These are phyloP conservation scores for Emergomyces pasteurianus DNA, from an alignment of 2,329 filamentous ascomycete genomes.

Conservation along the genomic window DNA sequence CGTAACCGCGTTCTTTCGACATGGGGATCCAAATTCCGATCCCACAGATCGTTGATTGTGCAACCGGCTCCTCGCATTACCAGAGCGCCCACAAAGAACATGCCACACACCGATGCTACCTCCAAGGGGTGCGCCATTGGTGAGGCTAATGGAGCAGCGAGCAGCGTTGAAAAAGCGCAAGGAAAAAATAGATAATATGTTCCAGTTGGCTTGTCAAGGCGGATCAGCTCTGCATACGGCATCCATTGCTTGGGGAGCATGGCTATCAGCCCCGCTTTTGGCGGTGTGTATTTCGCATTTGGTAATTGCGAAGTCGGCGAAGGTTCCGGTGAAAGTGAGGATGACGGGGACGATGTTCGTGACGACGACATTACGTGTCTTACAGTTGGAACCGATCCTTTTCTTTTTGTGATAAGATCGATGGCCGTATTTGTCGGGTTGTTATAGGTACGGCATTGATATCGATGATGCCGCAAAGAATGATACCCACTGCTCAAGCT, in stretches of 20 bases:
- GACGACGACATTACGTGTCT: background rate
- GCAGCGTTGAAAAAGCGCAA: conserved; percentile 37
- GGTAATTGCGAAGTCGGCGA: background rate
- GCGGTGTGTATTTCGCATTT: conserved; percentile 30
- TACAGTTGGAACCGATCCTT: background rate
- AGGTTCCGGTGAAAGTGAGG: background rate
- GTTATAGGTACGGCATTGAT: background rate
- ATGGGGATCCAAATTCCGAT: conserved; percentile 42
- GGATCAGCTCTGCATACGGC: conserved; percentile 43
- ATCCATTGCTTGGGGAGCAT: conserved; percentile 39
- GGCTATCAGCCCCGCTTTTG: conserved; percentile 35
- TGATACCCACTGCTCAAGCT: background rate
- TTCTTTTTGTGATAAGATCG: background rate
- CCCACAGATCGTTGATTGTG: conserved; percentile 46
- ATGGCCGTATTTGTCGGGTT: background rate
- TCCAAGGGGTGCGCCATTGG: conserved; percentile 27
- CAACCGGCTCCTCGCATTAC: conserved; percentile 42
- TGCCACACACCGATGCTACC: conserved; percentile 26
- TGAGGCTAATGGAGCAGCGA: conserved; percentile 31
- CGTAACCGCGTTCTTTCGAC: conserved; percentile 41
- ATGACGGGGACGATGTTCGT: background rate
- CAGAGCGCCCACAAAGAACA: conserved; percentile 34
- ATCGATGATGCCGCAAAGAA: background rate
- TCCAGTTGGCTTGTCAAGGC: conserved; percentile 40
- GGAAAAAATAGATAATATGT: conserved; percentile 44